A percentile compares a stretch with the other conserved stretches of the same genome.
Conservation (phyloP, 2,329 filamentous ascomycete species). For the Cladorrhinum sp. region DNA sequence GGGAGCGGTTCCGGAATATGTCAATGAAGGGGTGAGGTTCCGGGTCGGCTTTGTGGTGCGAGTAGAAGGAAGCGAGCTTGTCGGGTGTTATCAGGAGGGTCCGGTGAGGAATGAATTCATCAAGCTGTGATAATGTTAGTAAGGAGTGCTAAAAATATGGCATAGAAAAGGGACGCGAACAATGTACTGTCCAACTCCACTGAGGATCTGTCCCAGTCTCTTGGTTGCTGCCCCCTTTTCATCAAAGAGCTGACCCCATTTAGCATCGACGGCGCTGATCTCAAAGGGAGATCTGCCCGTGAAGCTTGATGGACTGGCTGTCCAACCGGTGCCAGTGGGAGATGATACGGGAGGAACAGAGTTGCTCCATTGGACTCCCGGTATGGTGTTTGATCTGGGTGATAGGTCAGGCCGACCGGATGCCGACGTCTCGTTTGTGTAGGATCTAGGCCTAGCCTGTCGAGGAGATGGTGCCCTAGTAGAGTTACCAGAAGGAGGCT, state of each 20-base stretch:
- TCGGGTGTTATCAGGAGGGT: constrained; percentile 70
- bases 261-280: constrained; percentile 61
- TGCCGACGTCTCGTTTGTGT: neutral
- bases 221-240: constrained; percentile 62
- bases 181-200: constrained; percentile 70
- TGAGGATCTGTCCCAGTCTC: constrained; percentile 67
- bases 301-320: neutral
- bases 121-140: constrained; percentile 47
- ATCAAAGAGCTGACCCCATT: constrained; percentile 76
- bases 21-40: constrained; percentile 66
- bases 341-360: neutral
- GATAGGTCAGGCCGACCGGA: neutral
- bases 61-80: constrained; percentile 74
- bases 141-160: neutral
- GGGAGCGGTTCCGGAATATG: constrained; percentile 14
- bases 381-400: neutral
- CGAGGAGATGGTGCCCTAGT: constrained; percentile 1
- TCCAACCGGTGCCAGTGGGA: no score
- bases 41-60: constrained; percentile 57
- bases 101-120: constrained; percentile 64
- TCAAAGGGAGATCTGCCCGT: constrained; percentile 34
- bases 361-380: constrained; percentile 10
- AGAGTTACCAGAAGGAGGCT: neutral
- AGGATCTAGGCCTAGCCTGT: neutral
- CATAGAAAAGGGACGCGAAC: constrained; percentile 42